phyloP scores from a whole-genome alignment of 2,329 filamentous ascomycete genomes.

The Pseudogymnoascus sp. region DNA sequence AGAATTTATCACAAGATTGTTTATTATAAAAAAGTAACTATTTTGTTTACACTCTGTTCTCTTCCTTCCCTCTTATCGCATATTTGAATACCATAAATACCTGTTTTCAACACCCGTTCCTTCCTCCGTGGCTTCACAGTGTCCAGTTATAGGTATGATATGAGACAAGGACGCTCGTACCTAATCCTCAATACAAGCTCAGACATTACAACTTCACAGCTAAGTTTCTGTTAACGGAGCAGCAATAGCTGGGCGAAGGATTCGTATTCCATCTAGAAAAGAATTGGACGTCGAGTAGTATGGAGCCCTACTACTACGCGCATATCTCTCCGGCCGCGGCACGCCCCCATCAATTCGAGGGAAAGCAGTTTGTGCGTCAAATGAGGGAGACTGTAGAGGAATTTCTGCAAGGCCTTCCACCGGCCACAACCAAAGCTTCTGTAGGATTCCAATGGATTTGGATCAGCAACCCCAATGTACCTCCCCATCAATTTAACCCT shows the following conservation, averaged over 20 bases:
- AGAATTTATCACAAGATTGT: not conserved
- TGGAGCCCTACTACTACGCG: not conserved
- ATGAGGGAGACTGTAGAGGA: conserved; percentile 51
- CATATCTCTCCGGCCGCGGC: not conserved
- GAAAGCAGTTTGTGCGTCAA: conserved; percentile 47
- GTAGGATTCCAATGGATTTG: conserved; percentile 58
- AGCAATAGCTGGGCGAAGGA: not conserved
- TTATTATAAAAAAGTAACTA: not conserved
- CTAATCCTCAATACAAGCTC: not conserved
- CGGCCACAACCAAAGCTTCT: conserved; percentile 46
- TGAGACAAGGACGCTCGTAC: not conserved
- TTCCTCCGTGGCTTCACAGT: too few relatives aligned
- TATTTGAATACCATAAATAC: too few relatives aligned
- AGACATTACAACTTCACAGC: not conserved
- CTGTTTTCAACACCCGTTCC: too few relatives aligned
- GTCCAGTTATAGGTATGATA: not conserved
- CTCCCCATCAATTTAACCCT: conserved; percentile 28
- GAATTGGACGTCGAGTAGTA: not conserved
- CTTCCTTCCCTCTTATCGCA: too few relatives aligned
- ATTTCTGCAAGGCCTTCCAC: conserved; percentile 62
- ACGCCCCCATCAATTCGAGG: conserved; percentile 52
- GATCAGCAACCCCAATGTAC: conserved; percentile 54
- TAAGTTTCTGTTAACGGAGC: not conserved
- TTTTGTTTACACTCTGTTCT: not conserved
- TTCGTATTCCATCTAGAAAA: not conserved